phyloP scores from a whole-genome alignment of 2,329 filamentous ascomycete genomes.

The Calonectria pauciramosa region DNA sequence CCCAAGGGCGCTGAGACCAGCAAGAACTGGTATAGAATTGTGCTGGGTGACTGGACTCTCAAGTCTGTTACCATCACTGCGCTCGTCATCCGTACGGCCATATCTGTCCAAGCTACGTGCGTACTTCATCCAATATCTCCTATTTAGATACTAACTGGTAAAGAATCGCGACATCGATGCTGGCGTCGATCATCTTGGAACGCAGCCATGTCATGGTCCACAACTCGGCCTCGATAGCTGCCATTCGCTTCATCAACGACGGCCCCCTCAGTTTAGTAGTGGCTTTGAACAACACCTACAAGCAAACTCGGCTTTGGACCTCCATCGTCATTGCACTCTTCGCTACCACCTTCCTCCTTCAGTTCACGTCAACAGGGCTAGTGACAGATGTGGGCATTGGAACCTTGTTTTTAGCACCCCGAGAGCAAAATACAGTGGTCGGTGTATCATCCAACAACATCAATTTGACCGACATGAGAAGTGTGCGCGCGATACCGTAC shows the following conservation, averaged over 20 bases:
- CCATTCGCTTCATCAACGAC: conserved; percentile 12
- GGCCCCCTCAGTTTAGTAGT: conserved; percentile 6
- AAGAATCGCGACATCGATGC: conserved; percentile 15
- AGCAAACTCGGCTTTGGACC: not conserved
- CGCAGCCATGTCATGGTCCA: not conserved
- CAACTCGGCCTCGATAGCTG: not conserved
- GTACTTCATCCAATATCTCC: not conserved
- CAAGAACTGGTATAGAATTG: not conserved
- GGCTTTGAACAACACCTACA: not conserved
- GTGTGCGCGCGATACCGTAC: conserved; percentile 1
- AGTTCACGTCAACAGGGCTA: conserved; percentile 9
- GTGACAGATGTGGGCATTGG: conserved; percentile 11
- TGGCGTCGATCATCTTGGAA: conserved; percentile 18
- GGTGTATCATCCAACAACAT: not conserved
- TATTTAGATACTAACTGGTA: not conserved
- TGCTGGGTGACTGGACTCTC: not conserved
- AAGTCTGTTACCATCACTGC: conserved; percentile 12
- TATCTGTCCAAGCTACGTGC: conserved; percentile 4
- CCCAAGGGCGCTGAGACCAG: not conserved
- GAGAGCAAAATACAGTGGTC: not conserved
- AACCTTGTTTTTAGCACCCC: not conserved
- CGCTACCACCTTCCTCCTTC: not conserved
- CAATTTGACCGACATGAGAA: not conserved
- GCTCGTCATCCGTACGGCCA: not conserved
- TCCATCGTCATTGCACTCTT: not conserved